Percentiles rank a stretch among this genome's conserved stretches.
Conservation (phyloP, 2,329 filamentous ascomycete genomes). For the Venturiaceae sp. region DNA sequence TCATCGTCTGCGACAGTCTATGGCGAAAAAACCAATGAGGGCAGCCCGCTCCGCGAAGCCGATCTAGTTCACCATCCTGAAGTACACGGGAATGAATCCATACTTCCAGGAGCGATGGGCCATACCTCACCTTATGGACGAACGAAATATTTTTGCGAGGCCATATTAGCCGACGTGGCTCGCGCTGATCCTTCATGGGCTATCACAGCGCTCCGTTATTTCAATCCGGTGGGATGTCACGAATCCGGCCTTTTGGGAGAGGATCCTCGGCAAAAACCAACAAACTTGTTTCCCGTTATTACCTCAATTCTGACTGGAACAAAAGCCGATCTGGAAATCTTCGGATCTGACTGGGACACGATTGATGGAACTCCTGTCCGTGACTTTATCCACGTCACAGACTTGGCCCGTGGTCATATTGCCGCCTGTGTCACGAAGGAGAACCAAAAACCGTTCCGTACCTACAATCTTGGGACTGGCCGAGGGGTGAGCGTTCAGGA, state of each 20-base stretch:
- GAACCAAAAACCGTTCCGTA: slow-evolving; percentile 23
- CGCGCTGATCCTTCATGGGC: slow-evolving; percentile 51
- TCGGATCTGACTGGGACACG: slow-evolving; percentile 56
- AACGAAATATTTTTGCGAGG: slow-evolving; percentile 59
- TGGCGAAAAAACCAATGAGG: slow-evolving; percentile 34
- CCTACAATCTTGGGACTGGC: slow-evolving; percentile 34
- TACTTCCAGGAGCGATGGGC: slow-evolving; percentile 41
- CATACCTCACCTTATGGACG: slow-evolving; percentile 57
- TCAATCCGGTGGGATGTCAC: slow-evolving; percentile 59
- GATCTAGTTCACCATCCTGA: not conserved
- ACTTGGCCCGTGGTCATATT: slow-evolving; percentile 55
- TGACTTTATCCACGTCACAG: slow-evolving; percentile 59
- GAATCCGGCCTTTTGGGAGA: slow-evolving; percentile 54
- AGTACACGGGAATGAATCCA: slow-evolving; percentile 24
- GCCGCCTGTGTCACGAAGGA: slow-evolving; percentile 40
- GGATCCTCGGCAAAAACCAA: slow-evolving; percentile 51
- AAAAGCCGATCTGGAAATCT: slow-evolving; percentile 46
- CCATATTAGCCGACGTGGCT: slow-evolving; percentile 54
- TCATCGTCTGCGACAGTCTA: slow-evolving; percentile 61
- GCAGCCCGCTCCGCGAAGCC: slow-evolving; percentile 41
- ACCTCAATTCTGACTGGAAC: slow-evolving; percentile 50
- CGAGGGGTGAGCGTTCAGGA: slow-evolving; percentile 32
- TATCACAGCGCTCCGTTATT: slow-evolving; percentile 55
- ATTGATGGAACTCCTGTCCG: slow-evolving; percentile 57
- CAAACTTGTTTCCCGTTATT: slow-evolving; percentile 56